Evolutionary conservation across 2,329 filamentous ascomycete species (phyloP), one percentile per base, ranked within the genome.

Genomic region (Sporothrix schenckii): DNA sequence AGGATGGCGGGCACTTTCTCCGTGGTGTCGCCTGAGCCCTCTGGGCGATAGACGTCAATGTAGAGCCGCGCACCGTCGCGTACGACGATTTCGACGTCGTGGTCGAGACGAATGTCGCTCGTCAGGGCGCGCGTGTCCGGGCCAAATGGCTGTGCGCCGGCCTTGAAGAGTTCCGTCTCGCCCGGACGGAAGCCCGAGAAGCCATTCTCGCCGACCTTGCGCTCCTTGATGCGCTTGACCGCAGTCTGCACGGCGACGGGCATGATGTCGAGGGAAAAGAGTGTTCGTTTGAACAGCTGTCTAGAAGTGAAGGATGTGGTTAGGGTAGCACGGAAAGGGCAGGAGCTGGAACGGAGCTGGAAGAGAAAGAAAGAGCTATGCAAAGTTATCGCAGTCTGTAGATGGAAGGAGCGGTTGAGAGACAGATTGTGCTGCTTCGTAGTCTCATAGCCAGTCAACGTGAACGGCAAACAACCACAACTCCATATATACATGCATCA

Each of bases 211-310:
- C 53, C 24, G 14, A 34, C 27, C 53, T 56, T 34, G 24, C 11
- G 24, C 53, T 56, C 53, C 24, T 34, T 30, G 53, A 56, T 56
- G 24, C 53, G 53, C 14, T 56, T 56, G 53, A 56, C 53, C 24
- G 53, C 53, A 11, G 53, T 56, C 24, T 56, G 53, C 24, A 56
- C 53, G 53, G 53, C 53, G 53, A 56, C 53, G 53, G 53, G 53
- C 53, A 56, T 56, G 3, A 2, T 56, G 53, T 6, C 11, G 13
- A 0, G 24, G 24, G 7, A 5, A 24, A 34, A n/a, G 4, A 13
- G 53, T 14, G 16, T 27, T 54, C 16, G 52, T n/a, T 54, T 34
- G 7, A 9, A 34, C 34, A 34, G 34, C 34, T 34, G 34, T 1
- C 34, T 9, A 3, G 7, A 7, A 9, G 1, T 9, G 41, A 16